Evolutionary conservation across 2,329 filamentous ascomycete genomes (phyloP), one percentile per base, ranked within the genome.

Genomic region (Exserohilum rostratum): DNA sequence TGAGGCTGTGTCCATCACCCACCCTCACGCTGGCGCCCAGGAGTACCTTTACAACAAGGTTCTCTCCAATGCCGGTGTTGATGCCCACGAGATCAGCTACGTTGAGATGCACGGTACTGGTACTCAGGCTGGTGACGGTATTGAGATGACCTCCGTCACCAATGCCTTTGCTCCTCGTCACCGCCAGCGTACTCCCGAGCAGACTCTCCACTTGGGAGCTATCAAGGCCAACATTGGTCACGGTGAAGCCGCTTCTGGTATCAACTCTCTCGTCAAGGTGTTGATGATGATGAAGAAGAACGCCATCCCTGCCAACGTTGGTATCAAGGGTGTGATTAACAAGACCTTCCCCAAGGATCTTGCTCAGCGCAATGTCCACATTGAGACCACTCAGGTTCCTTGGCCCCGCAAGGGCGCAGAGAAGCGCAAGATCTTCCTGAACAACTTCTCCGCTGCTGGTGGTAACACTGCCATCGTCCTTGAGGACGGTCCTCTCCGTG

Each of bases 91-190:
- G 59, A 83, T 96, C 44, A 87, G 87, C 73, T 96, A 93, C 67
- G 87, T 96, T 7, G 91, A 96, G 76, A 91, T 95, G 87, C 91
- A 96, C 72, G 91, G 90, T 12, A 96, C 91, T 2, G 91, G 91
- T 29, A 96, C 90, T 0, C 90, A 95, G 73, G 90, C 89, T 29
- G 91, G 90, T 57, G 91, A 96, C 68, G 87, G 86, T 6, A 89
- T 86, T 3, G 92, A 96, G 72, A 93, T 93, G 88, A 80, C 85
- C 1, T 91, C 88, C 0, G 89, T 96, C 44, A 85, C 87, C 18
- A 80, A 83, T 44, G 79, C 83, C 17, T 89, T 88, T 62, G 85
- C 84, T 39, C 81, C 83, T 18, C 77, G 79, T 49, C 74, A 81
- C 60, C 76, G 78, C 37, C 78, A 81, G 65, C 80, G 81, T 46